Evolutionary conservation across 129 eudicot genomes (phyloP).

Genomic region (Ambrosia trifida): DNA sequence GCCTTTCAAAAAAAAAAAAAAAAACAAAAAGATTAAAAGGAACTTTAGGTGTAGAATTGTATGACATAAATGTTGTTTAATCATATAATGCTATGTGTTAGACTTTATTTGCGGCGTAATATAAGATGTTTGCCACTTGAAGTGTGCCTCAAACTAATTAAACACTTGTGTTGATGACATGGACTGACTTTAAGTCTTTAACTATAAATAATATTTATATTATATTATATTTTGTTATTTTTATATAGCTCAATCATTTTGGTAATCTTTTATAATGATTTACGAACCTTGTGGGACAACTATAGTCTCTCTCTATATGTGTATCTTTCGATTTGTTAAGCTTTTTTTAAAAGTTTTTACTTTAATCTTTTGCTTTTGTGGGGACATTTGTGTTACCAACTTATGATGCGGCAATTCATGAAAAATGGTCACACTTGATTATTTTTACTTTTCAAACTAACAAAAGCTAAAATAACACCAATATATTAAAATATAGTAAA

Average conservation of each 20-base stretch:
- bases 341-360: not conserved
- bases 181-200: not conserved
- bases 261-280: not conserved
- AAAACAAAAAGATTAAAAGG: too few relatives aligned
- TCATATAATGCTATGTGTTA: not conserved
- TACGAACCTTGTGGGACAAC: too few relatives aligned
- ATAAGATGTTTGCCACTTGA: constrained; percentile 3
- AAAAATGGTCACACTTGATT: not conserved
- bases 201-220: not conserved
- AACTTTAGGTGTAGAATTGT: not conserved
- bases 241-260: not conserved
- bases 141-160: not conserved
- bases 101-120: not conserved
- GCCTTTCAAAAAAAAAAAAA: too few relatives aligned
- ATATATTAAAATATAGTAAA: too few relatives aligned
- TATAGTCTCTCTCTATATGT: too few relatives aligned
- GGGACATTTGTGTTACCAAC: constrained; percentile 7
- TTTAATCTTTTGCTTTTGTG: constrained; percentile 15
- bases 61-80: not conserved
- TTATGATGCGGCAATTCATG: constrained; percentile 3
- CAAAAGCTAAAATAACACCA: too few relatives aligned
- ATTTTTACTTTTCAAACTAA: not conserved
- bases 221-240: not conserved
- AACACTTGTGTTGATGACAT: not conserved
- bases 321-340: not conserved